Evolutionary conservation across 108 stramenopile genomes (phyloP), one percentile per base, ranked within the genome.

Genomic region (Bacterosira constricta): DNA sequence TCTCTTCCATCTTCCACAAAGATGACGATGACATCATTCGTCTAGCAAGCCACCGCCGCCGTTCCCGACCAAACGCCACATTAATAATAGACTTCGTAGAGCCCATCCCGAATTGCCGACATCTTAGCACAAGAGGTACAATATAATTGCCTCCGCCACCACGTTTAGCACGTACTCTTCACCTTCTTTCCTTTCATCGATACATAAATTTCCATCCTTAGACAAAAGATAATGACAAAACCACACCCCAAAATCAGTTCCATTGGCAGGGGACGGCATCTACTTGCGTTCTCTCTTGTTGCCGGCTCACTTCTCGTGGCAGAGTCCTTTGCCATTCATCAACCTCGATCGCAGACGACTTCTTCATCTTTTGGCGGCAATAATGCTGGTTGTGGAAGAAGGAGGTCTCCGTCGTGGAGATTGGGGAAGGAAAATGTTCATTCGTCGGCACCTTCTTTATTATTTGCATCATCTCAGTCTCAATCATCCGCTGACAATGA

Each of bases 201-300:
- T n/a, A n/a, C n/a, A n/a, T n/a, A n/a, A n/a, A n/a, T n/a, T n/a
- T n/a, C n/a, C n/a, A n/a, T n/a, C n/a, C n/a, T n/a, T n/a, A n/a
- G n/a, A n/a, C n/a, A n/a, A n/a, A n/a, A n/a, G n/a, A n/a, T n/a
- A 49, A 49, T 49, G 47, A 49, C 47, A 6, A 49, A 49, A 49
- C 23, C 47, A 4, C 47, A 1, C 23, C 47, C 21, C 6, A 23
- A 6, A 26, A 21, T 49, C 21, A 49, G 47, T 25, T 5, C 47
- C 47, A 25, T 52, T 31, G 36, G 17, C 65, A 53, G 23, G 27
- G 65, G 66, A 49, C 66, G 66, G 49, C 51, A 23, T 41, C 52
- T 67, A 26, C 66, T 67, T 9, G 32, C 66, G 13, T 67, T 53
- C 23, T 67, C 66, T 39, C 21, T 67, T 10, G 51, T 67, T 25